phyloP scores from a whole-genome alignment of 805 yeast species.

The Ascoidea asiatica region DNA sequence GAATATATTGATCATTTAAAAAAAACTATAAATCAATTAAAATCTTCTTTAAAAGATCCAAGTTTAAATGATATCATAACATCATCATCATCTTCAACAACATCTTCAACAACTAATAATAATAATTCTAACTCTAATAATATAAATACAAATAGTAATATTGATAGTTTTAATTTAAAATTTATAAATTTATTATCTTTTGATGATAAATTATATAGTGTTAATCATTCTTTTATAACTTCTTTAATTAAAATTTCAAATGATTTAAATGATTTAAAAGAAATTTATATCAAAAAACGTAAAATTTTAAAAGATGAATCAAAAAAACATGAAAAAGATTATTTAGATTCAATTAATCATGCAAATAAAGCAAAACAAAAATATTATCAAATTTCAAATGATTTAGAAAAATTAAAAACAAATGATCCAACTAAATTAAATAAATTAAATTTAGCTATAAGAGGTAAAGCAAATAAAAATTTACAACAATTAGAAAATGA shows the following conservation, averaged over 20 bases:
- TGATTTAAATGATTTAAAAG: slow-evolving; percentile 60
- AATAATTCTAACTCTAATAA: slow-evolving; percentile 22
- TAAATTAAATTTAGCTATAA: slow-evolving; percentile 49
- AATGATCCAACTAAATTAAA: slow-evolving; percentile 81
- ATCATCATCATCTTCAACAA: slow-evolving; percentile 47
- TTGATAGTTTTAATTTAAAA: slow-evolving; percentile 52
- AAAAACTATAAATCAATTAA: no score
- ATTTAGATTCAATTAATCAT: slow-evolving; percentile 61
- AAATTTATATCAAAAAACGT: slow-evolving; percentile 58
- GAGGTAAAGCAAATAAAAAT: slow-evolving; percentile 63
- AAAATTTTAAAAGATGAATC: slow-evolving; percentile 75
- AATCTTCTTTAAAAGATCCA: no score
- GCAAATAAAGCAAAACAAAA: slow-evolving; percentile 82
- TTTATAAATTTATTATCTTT: slow-evolving; percentile 59
- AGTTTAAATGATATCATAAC: no score
- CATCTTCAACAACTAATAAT: slow-evolving; percentile 33
- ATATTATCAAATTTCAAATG: slow-evolving; percentile 72
- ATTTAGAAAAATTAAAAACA: slow-evolving; percentile 67
- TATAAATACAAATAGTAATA: slow-evolving; percentile 24
- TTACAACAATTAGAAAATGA: slow-evolving; percentile 87
- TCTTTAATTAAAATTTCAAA: slow-evolving; percentile 78
- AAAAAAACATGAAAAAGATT: slow-evolving; percentile 70
- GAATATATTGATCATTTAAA: slow-evolving; percentile 65
- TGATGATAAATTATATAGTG: slow-evolving; percentile 65
- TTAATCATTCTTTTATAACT: slow-evolving; percentile 62